Conservation (phyloP, 345 rosid species). For the Bruguiera parviflora region DNA sequence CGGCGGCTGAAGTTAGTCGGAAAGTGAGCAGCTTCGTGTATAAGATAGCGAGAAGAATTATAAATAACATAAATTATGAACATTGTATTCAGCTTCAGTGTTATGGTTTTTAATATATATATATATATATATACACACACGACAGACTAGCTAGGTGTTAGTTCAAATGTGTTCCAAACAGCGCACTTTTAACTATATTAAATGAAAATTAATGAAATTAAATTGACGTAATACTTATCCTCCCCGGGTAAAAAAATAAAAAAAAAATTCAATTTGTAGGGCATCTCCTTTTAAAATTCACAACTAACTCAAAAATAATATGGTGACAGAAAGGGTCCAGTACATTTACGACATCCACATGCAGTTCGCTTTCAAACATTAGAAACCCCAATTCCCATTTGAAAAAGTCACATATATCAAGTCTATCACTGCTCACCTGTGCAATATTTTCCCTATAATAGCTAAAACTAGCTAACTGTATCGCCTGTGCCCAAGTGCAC, state of each 20-base stretch:
- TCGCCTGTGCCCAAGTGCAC: background rate
- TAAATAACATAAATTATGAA: too few species aligned
- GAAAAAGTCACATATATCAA: slow-evolving; percentile 15
- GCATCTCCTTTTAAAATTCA: background rate
- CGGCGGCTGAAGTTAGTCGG: background rate
- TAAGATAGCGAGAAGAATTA: background rate
- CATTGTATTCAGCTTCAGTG: background rate
- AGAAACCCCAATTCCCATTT: slow-evolving; percentile 10
- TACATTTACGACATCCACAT: slow-evolving; percentile 38
- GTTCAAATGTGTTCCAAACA: too few species aligned
- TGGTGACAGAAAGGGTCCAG: slow-evolving; percentile 19
- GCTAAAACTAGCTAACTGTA: slow-evolving; percentile 12
- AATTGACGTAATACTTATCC: too few species aligned
- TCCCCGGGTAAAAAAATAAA: too few species aligned
- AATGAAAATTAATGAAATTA: too few species aligned
- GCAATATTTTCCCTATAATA: background rate
- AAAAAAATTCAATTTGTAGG: background rate
- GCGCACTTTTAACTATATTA: too few species aligned
- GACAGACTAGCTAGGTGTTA: too few species aligned
- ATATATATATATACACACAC: too few species aligned
- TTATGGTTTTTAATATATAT: too few species aligned
- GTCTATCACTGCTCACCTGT: background rate
- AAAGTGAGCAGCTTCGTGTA: background rate
- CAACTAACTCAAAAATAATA: background rate
- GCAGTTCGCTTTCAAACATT: slow-evolving; percentile 30